These are phyloP conservation scores for Linderina pennispora DNA, from an alignment of 192 early-diverging fungal genomes.

Conservation along the genomic window DNA sequence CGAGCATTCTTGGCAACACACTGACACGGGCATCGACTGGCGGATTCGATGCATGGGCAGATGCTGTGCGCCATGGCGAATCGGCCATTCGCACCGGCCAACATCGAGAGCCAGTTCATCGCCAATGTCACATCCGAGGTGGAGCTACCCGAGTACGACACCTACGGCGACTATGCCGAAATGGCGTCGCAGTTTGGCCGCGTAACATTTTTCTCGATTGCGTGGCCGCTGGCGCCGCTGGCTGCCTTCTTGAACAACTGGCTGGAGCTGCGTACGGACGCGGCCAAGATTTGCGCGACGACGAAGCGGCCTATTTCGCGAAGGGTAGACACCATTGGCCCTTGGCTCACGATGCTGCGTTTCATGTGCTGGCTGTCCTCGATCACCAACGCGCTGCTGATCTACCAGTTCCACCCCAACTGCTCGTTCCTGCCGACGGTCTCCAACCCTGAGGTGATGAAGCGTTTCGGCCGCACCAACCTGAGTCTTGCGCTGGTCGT, in stretches of 20 bases:
- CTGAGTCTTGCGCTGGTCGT: conserved; percentile 41
- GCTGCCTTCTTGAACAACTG: conserved; percentile 85
- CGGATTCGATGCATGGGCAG: conserved; percentile 18
- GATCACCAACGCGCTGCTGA: conserved; percentile 48
- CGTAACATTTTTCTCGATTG: conserved; percentile 75
- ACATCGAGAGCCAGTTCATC: conserved; percentile 29
- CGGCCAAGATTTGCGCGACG: conserved; percentile 80
- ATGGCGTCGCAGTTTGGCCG: conserved; percentile 93
- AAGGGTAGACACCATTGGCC: conserved; percentile 68
- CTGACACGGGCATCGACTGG: no score
- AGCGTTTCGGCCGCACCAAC: conserved; percentile 36
- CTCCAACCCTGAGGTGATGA: conserved; percentile 25
- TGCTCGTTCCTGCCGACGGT: conserved; percentile 21
- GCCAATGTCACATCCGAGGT: conserved; percentile 30
- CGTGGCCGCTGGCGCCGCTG: conserved; percentile 81
- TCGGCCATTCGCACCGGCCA: conserved; percentile 11
- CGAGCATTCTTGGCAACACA: no score
- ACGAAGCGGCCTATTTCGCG: conserved; percentile 66
- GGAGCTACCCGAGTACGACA: conserved; percentile 68
- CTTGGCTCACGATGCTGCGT: conserved; percentile 65
- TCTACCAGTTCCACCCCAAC: conserved; percentile 48
- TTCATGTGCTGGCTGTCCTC: conserved; percentile 51
- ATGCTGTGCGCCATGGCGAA: conserved; percentile 1
- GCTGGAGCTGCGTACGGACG: conserved; percentile 86
- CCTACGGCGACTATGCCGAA: conserved; percentile 87